Evolutionary conservation across 1,284 basidiomycete genomes (phyloP).

Genomic region (Pseudozyma sp.): DNA sequence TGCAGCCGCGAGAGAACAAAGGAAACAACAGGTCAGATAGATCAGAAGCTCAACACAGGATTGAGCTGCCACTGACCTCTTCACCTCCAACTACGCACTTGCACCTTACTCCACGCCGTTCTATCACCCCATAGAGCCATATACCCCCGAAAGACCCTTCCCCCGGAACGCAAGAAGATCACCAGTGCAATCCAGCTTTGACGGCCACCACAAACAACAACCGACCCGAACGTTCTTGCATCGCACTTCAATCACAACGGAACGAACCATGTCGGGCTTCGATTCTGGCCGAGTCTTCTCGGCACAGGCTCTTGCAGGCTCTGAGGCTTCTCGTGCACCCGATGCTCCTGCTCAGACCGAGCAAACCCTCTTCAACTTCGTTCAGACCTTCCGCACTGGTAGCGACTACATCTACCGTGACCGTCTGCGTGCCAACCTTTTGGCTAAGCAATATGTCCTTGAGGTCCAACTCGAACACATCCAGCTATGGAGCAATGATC

Average conservation of each 20-base stretch:
- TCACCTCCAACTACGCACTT: neutral
- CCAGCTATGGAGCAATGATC: slow-evolving; percentile 89
- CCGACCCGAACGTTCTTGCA: neutral
- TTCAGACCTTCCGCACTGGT: slow-evolving; percentile 66
- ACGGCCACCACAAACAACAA: no score
- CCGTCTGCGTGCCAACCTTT: slow-evolving; percentile 86
- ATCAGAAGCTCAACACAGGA: no score
- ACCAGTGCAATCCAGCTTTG: no score
- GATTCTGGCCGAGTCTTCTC: slow-evolving; percentile 65
- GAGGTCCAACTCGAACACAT: slow-evolving; percentile 93
- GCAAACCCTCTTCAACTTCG: slow-evolving; percentile 65
- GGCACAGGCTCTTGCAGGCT: slow-evolving; percentile 62
- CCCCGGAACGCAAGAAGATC: no score
- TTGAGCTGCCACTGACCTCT: neutral
- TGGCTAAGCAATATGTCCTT: slow-evolving; percentile 89
- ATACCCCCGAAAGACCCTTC: no score
- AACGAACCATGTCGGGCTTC: slow-evolving; percentile 65
- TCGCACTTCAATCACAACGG: neutral
- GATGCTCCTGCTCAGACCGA: slow-evolving; percentile 67
- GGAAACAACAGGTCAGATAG: no score
- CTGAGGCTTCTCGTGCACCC: slow-evolving; percentile 59
- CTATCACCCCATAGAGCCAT: no score
- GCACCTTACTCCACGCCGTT: no score
- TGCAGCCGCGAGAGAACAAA: no score
- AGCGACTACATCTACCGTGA: slow-evolving; percentile 75